Evolutionary conservation across 2,329 filamentous ascomycete genomes (phyloP).

Genomic region (Colletotrichum plurivorum): DNA sequence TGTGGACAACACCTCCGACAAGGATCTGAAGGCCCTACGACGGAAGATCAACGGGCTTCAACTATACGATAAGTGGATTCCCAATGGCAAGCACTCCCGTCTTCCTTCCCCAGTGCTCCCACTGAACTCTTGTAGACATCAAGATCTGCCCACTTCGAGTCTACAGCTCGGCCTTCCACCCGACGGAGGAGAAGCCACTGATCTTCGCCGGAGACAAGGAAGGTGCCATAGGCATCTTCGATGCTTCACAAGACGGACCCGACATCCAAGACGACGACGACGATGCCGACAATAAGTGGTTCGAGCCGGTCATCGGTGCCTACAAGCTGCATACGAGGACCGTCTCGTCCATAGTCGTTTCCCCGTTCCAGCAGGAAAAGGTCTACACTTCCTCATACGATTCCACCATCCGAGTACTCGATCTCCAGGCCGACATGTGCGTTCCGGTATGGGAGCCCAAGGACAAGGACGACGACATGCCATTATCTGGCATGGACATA

Average conservation of each 20-base stretch:
- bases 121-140: conserved; percentile 70
- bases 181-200: conserved; percentile 85
- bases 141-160: conserved; percentile 92
- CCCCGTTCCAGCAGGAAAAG: conserved; percentile 78
- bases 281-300: conserved; percentile 65
- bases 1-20: conserved; percentile 83
- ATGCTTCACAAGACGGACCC: conserved; percentile 79
- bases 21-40: conserved; percentile 79
- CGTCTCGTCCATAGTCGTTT: conserved; percentile 87
- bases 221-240: conserved; percentile 90
- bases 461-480: conserved; percentile 78
- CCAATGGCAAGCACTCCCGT: conserved; percentile 72
- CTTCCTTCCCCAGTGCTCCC: background rate
- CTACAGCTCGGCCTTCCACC: conserved; percentile 91
- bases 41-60: conserved; percentile 83
- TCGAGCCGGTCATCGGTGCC: conserved; percentile 85
- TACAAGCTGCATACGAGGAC: conserved; percentile 93
- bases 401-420: conserved; percentile 88
- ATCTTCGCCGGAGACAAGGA: conserved; percentile 96
- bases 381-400: conserved; percentile 94
- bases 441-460: conserved; percentile 85
- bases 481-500: conserved; percentile 89
- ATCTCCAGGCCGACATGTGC: conserved; percentile 84
- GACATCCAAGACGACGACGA: conserved; percentile 76
- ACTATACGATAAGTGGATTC: conserved; percentile 87